Evolutionary conservation across 169 alveolate species (phyloP).

Genomic region (Plasmodium cynomolgi): DNA sequence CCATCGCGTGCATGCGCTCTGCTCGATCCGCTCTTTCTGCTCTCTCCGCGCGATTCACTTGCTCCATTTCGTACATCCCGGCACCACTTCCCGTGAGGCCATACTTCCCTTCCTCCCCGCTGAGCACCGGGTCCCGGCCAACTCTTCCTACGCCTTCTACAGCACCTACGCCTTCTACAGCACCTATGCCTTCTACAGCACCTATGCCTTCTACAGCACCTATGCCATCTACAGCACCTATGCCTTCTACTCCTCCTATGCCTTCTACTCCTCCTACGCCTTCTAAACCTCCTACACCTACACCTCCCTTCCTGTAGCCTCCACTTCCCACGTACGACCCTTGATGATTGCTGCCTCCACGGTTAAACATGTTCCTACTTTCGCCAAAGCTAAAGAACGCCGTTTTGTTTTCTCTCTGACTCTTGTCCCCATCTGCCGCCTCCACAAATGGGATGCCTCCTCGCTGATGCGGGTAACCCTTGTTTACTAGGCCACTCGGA

Average conservation of each 20-base stretch:
- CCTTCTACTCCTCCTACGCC: background rate
- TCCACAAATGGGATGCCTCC: background rate
- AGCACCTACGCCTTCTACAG: background rate
- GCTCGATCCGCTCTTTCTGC: no score
- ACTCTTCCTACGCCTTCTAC: background rate
- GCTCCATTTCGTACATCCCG: background rate
- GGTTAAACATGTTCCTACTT: background rate
- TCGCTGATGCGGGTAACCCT: background rate
- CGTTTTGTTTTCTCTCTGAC: background rate
- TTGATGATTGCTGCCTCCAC: background rate
- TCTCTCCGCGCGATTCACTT: no score
- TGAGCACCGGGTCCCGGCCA: background rate
- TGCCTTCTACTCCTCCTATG: background rate
- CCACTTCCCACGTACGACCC: background rate
- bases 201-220: background rate
- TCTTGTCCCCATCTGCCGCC: background rate
- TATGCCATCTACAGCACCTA: background rate
- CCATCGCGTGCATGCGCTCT: background rate
- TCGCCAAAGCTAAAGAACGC: slow-evolving; percentile 6
- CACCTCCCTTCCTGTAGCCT: background rate
- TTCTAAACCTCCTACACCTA: no score
- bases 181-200: background rate
- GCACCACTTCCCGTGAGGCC: background rate
- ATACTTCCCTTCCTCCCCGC: background rate
- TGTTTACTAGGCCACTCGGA: background rate